Base-by-base conservation (phyloP, 495 filamentous ascomycete species). In the Aspergillus taichungensis region DNA sequence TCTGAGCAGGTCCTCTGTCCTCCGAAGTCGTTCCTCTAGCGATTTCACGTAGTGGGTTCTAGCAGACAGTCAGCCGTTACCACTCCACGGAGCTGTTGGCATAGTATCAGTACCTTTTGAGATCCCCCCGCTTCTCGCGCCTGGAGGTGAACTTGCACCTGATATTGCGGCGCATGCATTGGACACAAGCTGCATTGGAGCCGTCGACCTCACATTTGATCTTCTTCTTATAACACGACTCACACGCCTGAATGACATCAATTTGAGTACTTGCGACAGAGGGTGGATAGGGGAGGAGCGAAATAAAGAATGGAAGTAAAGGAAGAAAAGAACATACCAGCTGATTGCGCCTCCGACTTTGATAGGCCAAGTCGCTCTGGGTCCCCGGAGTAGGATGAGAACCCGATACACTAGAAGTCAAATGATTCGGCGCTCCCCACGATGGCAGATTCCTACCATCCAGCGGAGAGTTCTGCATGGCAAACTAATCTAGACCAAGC, bases 161-260 rank as follows among this genome's bases (percentile, higher is more conserved):
- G 9, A 84, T 88, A 67, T 90, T 92, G 68, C 94, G 91, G 60
- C 95, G 95, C 53, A 80, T 79, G 61, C 92, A 98, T 64, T 95
- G 92, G 9, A 84, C 80, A 69, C 92, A 98, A 13, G 55, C 12
- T 14, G 40, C 10, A 40, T 79, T 72, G 29, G 87, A 84, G 43
- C 86, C 76, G 61, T 94, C 90, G 40, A 89, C 81, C 61, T 95
- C 89, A 64, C 92, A 98, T 67, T 92, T 95, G 57, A 92, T 94
- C 76, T 96, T 96, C 75, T 89, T 95, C 69, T 88, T 92, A 54
- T 87, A 80, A 59, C 92, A 98, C 85, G 88, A 90, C 58, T 95
- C 89, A 71, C 91, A 98, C 40, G 89, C 89, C 85, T 91, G 57
- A 38, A 43, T 24, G 18, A 24, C 18, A 24, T 4, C 4, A 24